Evolutionary conservation across 2,329 filamentous ascomycete genomes (phyloP), one percentile per base, ranked within the genome.

Genomic region (Pseudogymnoascus sp.): DNA sequence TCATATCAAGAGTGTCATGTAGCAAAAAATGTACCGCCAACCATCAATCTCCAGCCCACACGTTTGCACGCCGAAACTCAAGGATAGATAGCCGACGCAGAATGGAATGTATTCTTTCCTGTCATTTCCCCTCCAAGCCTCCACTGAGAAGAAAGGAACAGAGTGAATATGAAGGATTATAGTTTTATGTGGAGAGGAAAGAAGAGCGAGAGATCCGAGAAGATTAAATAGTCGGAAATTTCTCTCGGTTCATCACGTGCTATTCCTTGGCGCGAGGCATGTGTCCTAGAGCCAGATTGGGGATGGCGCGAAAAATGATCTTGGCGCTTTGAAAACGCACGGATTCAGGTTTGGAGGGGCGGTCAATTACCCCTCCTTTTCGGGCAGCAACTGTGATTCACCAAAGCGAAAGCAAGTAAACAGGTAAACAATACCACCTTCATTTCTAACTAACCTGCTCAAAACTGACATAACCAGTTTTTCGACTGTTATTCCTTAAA

Each of bases 51-150:
- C 20, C 20, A 58, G 57, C 70, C 69, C 66, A 72, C 64, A 69
- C 70, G 71, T 69, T 71, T 67, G 67, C 70, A 70, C 70, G 70
- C 70, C 67, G 65, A 65, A 74, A 78, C 77, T 75, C 76, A 74
- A 83, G 80, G 80, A 80, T 84, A 85, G 84, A 81, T 78, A 70
- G 70, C 73, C 76, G 78, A 80, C 78, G 74, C 57, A 58, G 66
- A 67, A 61, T 64, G 65, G 66, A 66, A 74, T 71, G 79, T 76
- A 67, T 65, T 84, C 83, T 86, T 68, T 82, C 83, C 82, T 82
- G 79, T 82, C 81, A 73, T 86, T 86, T 86, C 84, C 84, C 84
- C 83, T 86, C 84, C 81, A 79, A 76, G 76, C 76, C 79, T 78
- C 77, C 81, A 83, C 78, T 76, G 80, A 74, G 66, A 73, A 66